These are phyloP conservation scores for Neurospora sp. DNA, from an alignment of 495 filamentous ascomycete genomes.

Conservation along the genomic window DNA sequence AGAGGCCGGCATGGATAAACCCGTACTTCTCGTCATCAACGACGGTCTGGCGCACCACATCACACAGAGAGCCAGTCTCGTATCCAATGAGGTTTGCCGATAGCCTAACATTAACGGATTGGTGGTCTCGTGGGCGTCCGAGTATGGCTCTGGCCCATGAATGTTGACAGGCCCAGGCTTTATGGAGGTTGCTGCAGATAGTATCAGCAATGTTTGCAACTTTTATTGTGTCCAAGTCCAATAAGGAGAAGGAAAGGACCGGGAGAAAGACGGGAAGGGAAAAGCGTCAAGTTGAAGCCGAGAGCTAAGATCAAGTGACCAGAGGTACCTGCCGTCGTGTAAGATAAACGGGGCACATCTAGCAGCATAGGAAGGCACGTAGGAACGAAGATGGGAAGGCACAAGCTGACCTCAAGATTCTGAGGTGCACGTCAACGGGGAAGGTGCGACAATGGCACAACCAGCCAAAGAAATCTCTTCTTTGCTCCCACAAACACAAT, in stretches of 20 bases:
- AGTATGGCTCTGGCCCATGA: background rate
- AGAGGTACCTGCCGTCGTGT: background rate
- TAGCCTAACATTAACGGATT: background rate
- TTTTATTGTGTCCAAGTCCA: background rate
- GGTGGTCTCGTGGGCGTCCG: background rate
- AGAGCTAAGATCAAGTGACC: background rate
- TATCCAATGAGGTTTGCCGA: background rate
- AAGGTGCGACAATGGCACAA: background rate
- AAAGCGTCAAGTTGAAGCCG: background rate
- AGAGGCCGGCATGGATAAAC: background rate
- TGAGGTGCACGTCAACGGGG: background rate
- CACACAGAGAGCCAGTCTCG: background rate
- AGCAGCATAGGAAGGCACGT: background rate
- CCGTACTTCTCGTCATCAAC: background rate
- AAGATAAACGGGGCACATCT: background rate
- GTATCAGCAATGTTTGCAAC: background rate
- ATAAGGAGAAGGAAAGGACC: background rate
- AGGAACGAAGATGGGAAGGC: background rate
- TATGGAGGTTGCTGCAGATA: background rate
- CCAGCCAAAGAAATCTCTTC: background rate
- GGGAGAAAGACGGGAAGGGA: background rate
- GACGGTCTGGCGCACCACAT: background rate
- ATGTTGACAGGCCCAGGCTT: background rate
- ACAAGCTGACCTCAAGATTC: background rate
- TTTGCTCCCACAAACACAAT: background rate